Percentiles rank a stretch among this genome's conserved stretches.
These are phyloP conservation scores for Apiotrichum gracile DNA, from an alignment of 1,284 basidiomycete species.

Conservation along the genomic window DNA sequence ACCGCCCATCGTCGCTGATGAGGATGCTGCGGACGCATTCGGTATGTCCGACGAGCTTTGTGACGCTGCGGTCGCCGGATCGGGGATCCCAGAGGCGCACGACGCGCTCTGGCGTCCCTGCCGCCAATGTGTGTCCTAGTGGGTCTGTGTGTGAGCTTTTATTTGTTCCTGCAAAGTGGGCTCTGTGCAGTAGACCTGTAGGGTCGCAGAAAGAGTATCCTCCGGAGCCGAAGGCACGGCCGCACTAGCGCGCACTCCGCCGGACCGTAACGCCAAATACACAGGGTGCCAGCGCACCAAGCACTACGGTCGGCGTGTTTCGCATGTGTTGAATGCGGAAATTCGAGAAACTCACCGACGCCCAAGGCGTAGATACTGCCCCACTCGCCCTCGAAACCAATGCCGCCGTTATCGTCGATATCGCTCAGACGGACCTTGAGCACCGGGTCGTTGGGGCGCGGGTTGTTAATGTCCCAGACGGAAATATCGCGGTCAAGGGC, in stretches of 20 bases:
- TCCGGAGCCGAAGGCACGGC: too few species aligned
- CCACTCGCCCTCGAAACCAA: conserved; percentile 51
- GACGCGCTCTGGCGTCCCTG: conserved; percentile 84
- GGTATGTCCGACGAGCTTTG: conserved; percentile 81
- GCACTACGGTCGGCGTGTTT: too few species aligned
- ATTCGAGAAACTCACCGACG: conserved; percentile 43
- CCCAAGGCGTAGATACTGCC: conserved; percentile 74
- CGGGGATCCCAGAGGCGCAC: conserved; percentile 91
- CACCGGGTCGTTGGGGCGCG: conserved; percentile 41
- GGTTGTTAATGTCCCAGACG: conserved; percentile 77
- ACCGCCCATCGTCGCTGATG: conserved; percentile 80
- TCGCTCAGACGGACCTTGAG: conserved; percentile 38
- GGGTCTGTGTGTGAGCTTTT: conserved; percentile 53
- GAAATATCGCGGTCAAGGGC: conserved; percentile 91
- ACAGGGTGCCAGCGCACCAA: neutral
- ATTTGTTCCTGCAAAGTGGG: conserved; percentile 4
- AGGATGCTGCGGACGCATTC: conserved; percentile 90
- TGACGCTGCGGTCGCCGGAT: conserved; percentile 56
- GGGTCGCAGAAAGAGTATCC: too few species aligned
- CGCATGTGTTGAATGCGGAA: too few species aligned
- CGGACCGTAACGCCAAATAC: too few species aligned
- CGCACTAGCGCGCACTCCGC: too few species aligned
- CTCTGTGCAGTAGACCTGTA: too few species aligned
- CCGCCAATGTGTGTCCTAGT: conserved; percentile 72
- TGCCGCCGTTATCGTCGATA: conserved; percentile 34